Evolutionary conservation across 768 basidiomycete genomes (phyloP).

Genomic region (Mycena leptocephala): DNA sequence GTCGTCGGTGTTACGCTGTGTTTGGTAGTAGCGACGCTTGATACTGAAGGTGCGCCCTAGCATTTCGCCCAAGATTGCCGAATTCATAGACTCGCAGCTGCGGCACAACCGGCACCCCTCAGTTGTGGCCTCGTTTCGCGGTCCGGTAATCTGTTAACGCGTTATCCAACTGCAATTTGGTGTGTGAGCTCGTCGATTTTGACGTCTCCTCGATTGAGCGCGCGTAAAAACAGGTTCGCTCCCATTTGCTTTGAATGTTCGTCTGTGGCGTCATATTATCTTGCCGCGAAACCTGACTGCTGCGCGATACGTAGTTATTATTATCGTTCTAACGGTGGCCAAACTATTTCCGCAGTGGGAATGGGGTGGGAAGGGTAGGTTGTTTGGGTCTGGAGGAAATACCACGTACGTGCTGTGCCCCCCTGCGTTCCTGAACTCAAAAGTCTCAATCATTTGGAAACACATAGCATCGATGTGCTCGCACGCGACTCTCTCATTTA

Average conservation of each 20-base stretch:
- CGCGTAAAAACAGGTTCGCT: constrained; percentile 16
- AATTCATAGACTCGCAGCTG: not conserved
- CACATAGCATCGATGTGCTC: constrained; percentile 26
- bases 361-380: not conserved
- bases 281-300: not conserved
- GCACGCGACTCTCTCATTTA: no score
- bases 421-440: not conserved
- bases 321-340: constrained; percentile 23
- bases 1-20: not conserved
- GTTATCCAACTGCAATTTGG: constrained; percentile 28
- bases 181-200: not conserved
- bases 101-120: constrained; percentile 23
- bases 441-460: not conserved
- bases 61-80: not conserved
- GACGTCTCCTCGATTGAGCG: not conserved
- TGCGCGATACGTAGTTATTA: constrained; percentile 13
- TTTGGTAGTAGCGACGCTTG: constrained; percentile 8
- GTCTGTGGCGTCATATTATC: not conserved
- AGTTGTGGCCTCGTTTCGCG: constrained; percentile 14
- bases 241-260: constrained; percentile 35
- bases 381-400: constrained; percentile 15
- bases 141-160: constrained; percentile 6
- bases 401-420: constrained; percentile 11
- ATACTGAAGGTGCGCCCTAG: constrained; percentile 18
- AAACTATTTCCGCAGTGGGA: constrained; percentile 26